phyloP scores from a whole-genome alignment of 305 asterid genomes.

The Fraxinus ornus region DNA sequence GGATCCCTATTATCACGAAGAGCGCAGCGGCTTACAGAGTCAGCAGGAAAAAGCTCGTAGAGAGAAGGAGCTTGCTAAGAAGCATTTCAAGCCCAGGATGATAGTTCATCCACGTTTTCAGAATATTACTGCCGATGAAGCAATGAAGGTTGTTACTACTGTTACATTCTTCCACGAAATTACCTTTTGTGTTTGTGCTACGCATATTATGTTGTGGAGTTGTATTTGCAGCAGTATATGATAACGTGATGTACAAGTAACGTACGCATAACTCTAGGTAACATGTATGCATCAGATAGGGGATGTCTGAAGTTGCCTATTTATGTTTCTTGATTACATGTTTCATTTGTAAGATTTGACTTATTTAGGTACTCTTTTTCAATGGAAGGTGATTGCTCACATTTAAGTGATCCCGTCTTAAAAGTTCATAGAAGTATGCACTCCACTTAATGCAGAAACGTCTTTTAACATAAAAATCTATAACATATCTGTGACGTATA shows the following conservation, averaged over 20 bases:
- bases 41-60: conserved; percentile 73
- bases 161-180: conserved; percentile 3
- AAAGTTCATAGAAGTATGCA: background rate
- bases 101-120: conserved; percentile 89
- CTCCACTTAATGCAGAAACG: background rate
- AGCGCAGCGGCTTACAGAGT: conserved; percentile 47
- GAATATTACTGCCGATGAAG: conserved; percentile 87
- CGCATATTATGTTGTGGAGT: background rate
- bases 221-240: conserved; percentile 2
- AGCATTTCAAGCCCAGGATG: conserved; percentile 91
- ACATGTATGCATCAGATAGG: background rate
- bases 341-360: background rate
- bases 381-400: background rate
- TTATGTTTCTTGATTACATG: background rate
- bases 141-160: conserved; percentile 51
- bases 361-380: background rate
- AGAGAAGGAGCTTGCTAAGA: conserved; percentile 81
- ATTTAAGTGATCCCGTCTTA: background rate
- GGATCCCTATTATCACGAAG: conserved; percentile 87
- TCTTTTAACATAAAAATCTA: background rate
- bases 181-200: background rate
- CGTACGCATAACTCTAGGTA: background rate
- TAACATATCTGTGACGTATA: background rate
- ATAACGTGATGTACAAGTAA: background rate
- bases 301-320: background rate